phyloP scores from a whole-genome alignment of 2,329 filamentous ascomycete genomes.

The Anthostomella pinea region DNA sequence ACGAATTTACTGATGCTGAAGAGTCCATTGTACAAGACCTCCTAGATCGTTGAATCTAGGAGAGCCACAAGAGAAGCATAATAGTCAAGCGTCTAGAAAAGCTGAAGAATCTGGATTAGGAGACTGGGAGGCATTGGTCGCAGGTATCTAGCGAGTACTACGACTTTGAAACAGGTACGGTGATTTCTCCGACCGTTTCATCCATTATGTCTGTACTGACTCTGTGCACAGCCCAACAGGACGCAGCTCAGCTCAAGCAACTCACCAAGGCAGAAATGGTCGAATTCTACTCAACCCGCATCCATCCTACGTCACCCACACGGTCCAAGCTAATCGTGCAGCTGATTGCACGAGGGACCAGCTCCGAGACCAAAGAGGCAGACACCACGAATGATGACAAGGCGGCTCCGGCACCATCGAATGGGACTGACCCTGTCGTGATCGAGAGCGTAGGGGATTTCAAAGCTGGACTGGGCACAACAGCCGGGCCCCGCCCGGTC shows the following conservation, averaged over 20 bases:
- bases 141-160: slow-evolving; percentile 85
- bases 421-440: slow-evolving; percentile 53
- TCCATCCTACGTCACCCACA: slow-evolving; percentile 68
- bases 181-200: neutral
- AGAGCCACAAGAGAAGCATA: slow-evolving; percentile 85
- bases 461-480: slow-evolving; percentile 73
- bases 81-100: slow-evolving; percentile 87
- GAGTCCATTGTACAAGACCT: too few species aligned
- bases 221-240: slow-evolving; percentile 59
- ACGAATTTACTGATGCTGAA: too few species aligned
- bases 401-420: slow-evolving; percentile 35
- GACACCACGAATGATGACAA: slow-evolving; percentile 34
- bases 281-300: slow-evolving; percentile 72
- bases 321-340: slow-evolving; percentile 86
- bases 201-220: slow-evolving; percentile 17
- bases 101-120: slow-evolving; percentile 84
- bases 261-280: slow-evolving; percentile 79
- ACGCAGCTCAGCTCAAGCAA: slow-evolving; percentile 70
- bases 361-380: slow-evolving; percentile 39
- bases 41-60: too few species aligned
- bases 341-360: slow-evolving; percentile 68
- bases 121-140: slow-evolving; percentile 78
- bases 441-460: slow-evolving; percentile 79
- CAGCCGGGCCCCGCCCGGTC: slow-evolving; percentile 67
- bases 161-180: slow-evolving; percentile 81